phyloP scores from a whole-genome alignment of 2,329 filamentous ascomycete species.

The Talaromyces funiculosus region DNA sequence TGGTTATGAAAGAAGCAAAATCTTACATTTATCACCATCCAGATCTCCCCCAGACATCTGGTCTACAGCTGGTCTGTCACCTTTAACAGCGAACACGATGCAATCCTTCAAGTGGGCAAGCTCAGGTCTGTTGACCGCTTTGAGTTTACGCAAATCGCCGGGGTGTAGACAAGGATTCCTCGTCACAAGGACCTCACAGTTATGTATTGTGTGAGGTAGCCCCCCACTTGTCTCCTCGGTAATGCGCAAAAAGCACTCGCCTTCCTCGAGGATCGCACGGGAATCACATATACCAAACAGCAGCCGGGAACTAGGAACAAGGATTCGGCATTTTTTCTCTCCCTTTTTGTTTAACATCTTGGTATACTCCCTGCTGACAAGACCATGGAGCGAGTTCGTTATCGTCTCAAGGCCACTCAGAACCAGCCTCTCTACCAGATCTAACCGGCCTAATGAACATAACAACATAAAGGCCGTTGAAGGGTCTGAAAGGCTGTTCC shows the following conservation, averaged over 20 bases:
- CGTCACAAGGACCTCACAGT: slow-evolving; percentile 36
- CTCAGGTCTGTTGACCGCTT: slow-evolving; percentile 23
- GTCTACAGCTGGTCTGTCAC: slow-evolving; percentile 30
- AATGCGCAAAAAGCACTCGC: slow-evolving; percentile 36
- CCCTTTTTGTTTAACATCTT: slow-evolving; percentile 32
- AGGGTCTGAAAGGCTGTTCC: slow-evolving; percentile 17
- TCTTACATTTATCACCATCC: slow-evolving; percentile 39
- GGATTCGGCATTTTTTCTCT: slow-evolving; percentile 35
- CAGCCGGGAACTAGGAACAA: slow-evolving; percentile 34
- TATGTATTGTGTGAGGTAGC: slow-evolving; percentile 26
- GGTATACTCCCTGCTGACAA: slow-evolving; percentile 21
- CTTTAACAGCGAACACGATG: slow-evolving; percentile 37
- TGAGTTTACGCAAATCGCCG: slow-evolving; percentile 41
- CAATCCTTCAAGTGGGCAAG: slow-evolving; percentile 28
- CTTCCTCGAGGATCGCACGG: slow-evolving; percentile 30
- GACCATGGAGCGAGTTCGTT: slow-evolving; percentile 20
- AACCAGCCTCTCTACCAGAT: slow-evolving; percentile 35
- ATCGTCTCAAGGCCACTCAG: slow-evolving; percentile 33
- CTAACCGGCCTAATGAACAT: slow-evolving; percentile 28
- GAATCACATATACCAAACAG: slow-evolving; percentile 34
- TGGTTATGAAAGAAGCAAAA: background rate
- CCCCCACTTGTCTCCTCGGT: slow-evolving; percentile 33
- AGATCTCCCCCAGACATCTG: slow-evolving; percentile 42
- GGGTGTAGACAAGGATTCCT: slow-evolving; percentile 42
- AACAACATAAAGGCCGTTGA: slow-evolving; percentile 30